Conservation (phyloP, 169 alveolate genomes). For the Cyclospora cayetanensis region DNA sequence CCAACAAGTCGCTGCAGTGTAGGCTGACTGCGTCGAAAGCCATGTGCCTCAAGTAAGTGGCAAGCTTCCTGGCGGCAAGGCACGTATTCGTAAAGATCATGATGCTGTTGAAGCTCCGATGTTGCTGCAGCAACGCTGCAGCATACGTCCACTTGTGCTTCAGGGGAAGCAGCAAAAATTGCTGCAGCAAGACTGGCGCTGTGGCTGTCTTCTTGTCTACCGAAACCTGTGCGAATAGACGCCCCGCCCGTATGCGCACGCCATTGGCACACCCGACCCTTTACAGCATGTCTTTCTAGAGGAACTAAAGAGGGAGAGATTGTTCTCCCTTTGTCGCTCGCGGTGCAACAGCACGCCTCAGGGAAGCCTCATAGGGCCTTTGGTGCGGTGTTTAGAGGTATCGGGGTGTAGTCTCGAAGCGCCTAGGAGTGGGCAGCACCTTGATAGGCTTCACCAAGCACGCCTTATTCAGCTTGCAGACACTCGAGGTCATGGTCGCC, state of each 20-base stretch:
- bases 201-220: constrained; percentile 89
- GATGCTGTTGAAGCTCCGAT: constrained; percentile 78
- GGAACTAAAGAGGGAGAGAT: no score
- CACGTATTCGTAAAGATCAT: constrained; percentile 97
- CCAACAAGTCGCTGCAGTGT: no score
- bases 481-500: constrained; percentile 99
- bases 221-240: constrained; percentile 26
- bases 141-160: constrained; percentile 95
- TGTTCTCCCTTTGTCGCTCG: no score
- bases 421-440: no score
- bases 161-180: constrained; percentile 94
- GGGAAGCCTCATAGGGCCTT: no score
- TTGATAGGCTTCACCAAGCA: no score
- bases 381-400: no score
- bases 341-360: no score
- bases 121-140: constrained; percentile 84
- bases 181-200: constrained; percentile 91
- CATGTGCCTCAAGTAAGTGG: constrained; percentile 89
- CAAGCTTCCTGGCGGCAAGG: constrained; percentile 87
- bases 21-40: constrained; percentile 87
- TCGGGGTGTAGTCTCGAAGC: no score
- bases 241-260: no score
- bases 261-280: no score
- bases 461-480: constrained; percentile 95
- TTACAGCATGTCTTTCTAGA: no score